A percentile compares a stretch with the other conserved stretches of the same genome.
These are phyloP conservation scores for Ceratobasidium sp. DNA, from an alignment of 1,284 basidiomycete genomes.

Conservation along the genomic window DNA sequence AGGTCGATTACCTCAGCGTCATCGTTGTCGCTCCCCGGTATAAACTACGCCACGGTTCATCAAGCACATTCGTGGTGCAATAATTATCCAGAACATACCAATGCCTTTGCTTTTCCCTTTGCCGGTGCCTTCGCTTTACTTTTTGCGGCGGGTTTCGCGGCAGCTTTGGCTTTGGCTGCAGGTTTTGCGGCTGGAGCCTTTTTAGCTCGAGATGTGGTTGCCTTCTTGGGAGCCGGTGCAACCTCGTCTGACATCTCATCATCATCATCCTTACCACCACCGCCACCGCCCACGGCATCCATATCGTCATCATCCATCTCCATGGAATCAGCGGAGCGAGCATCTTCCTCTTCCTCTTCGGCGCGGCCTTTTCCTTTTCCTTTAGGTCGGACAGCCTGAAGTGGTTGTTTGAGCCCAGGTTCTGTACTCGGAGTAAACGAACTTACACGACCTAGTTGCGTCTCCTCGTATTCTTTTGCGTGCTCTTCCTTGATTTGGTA, in stretches of 20 bases:
- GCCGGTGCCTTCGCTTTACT: conserved; percentile 56
- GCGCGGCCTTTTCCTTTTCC: conserved; percentile 65
- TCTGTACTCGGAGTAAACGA: conserved; percentile 11
- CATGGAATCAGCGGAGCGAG: conserved; percentile 84
- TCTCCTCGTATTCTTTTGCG: conserved; percentile 71
- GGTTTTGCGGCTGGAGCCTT: conserved; percentile 39
- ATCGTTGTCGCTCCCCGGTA: conserved; percentile 48
- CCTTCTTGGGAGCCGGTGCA: conserved; percentile 51
- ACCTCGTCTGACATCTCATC: conserved; percentile 55
- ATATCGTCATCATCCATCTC: conserved; percentile 69
- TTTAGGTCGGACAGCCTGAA: conserved; percentile 55
- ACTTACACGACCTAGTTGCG: conserved; percentile 40
- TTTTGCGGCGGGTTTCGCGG: conserved; percentile 64
- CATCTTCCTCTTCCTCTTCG: conserved; percentile 66
- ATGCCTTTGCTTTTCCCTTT: conserved; percentile 49
- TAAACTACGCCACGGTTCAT: conserved; percentile 33
- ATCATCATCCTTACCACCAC: conserved; percentile 60
- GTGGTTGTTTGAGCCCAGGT: neutral
- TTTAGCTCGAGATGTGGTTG: conserved; percentile 59
- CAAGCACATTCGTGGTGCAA: neutral
- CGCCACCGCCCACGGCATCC: conserved; percentile 52
- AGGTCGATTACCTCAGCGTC: conserved; percentile 48
- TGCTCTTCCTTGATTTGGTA: conserved; percentile 75
- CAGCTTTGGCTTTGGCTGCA: conserved; percentile 40
- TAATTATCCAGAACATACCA: conserved; percentile 34